phyloP scores from a whole-genome alignment of 1,284 basidiomycete genomes.

The Microbotryum saponariae region DNA sequence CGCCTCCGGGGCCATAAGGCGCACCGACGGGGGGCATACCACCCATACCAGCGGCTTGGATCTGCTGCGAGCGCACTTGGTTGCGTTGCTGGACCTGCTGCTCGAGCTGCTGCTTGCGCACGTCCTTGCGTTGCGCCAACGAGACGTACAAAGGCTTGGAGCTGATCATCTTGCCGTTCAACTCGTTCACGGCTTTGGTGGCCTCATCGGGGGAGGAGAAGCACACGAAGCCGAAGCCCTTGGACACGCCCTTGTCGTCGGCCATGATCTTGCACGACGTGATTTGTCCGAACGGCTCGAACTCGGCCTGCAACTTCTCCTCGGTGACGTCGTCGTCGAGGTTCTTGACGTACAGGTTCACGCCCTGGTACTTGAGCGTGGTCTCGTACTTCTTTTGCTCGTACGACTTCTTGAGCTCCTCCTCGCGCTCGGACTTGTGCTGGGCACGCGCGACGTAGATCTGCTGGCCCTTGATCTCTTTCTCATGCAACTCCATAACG shows the following conservation, averaged over 20 bases:
- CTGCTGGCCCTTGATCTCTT: conserved; percentile 77
- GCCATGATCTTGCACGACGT: conserved; percentile 99
- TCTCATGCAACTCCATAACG: conserved; percentile 84
- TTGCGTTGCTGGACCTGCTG: conserved; percentile 95
- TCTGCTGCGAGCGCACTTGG: conserved; percentile 88
- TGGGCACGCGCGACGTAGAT: conserved; percentile 95
- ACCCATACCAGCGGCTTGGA: conserved; percentile 36
- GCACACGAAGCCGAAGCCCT: conserved; percentile 99
- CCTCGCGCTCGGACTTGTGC: conserved; percentile 97
- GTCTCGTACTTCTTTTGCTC: conserved; percentile 97
- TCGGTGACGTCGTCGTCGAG: conserved; percentile 58
- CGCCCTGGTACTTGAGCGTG: conserved; percentile 95
- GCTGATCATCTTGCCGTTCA: conserved; percentile 99
- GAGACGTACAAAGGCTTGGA: conserved; percentile 98
- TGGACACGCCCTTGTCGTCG: conserved; percentile 81
- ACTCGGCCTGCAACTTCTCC: conserved; percentile 87
- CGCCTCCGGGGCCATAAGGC: conserved; percentile 52
- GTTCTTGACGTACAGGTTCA: conserved; percentile 99
- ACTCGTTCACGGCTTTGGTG: conserved; percentile 98
- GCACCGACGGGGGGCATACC: conserved; percentile 26
- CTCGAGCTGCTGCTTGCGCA: conserved; percentile 96
- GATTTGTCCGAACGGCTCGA: conserved; percentile 93
- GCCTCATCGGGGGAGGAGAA: conserved; percentile 98
- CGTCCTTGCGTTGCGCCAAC: conserved; percentile 95
- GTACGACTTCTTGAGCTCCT: conserved; percentile 88